Evolutionary conservation across 116 monocot genomes (phyloP).

Genomic region (Cymodocea nodosa): DNA sequence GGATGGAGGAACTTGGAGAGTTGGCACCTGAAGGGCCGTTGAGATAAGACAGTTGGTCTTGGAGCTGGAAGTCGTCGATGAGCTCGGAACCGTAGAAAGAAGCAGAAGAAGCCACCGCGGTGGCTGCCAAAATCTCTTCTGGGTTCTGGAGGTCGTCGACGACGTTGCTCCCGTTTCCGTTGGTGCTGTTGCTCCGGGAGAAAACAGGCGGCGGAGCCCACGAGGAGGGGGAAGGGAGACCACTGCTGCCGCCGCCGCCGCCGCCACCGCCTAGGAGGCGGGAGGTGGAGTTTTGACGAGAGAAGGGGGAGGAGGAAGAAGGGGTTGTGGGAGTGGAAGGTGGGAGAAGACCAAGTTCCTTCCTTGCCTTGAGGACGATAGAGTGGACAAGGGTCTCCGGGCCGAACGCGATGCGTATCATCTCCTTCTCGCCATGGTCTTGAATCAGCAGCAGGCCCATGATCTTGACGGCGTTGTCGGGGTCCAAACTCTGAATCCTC

Average conservation of each 20-base stretch:
- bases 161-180: not conserved
- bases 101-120: not conserved
- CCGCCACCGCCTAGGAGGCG: conserved; percentile 2
- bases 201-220: conserved; percentile 29
- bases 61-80: conserved; percentile 55
- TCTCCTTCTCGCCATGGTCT: conserved; percentile 99
- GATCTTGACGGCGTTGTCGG: conserved; percentile 93
- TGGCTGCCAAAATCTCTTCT: conserved; percentile 6
- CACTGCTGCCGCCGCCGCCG: conserved; percentile 3
- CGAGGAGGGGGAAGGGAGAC: conserved; percentile 28
- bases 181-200: conserved; percentile 23
- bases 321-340: conserved; percentile 18
- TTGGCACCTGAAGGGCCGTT: conserved; percentile 15
- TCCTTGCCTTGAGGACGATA: conserved; percentile 42
- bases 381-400: conserved; percentile 69
- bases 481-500: conserved; percentile 80
- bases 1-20: not conserved
- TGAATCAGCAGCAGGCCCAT: conserved; percentile 89
- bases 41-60: conserved; percentile 58
- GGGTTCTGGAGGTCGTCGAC: conserved; percentile 10
- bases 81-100: conserved; percentile 18
- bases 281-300: conserved; percentile 25
- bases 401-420: conserved; percentile 95
- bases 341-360: conserved; percentile 40
- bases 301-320: conserved; percentile 14